These are phyloP conservation scores for Peronospora farinosa DNA, from an alignment of 352 stramenopile species.

Conservation along the genomic window DNA sequence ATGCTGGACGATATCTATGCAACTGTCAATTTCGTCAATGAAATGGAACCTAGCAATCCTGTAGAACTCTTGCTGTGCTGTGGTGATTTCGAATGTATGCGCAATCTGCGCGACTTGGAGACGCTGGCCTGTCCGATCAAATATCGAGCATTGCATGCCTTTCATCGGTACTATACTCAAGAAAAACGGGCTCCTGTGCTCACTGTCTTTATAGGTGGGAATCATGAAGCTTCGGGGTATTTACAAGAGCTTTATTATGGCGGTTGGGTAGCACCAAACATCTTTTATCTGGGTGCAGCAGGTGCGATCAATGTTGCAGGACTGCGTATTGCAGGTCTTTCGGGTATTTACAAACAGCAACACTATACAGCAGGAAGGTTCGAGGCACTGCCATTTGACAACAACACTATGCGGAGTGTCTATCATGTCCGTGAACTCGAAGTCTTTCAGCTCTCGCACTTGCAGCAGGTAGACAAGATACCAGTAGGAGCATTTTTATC, in stretches of 20 bases:
- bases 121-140: constrained; percentile 94
- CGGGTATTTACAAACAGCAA: constrained; percentile 95
- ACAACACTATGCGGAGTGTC: constrained; percentile 86
- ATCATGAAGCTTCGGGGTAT: constrained; percentile 97
- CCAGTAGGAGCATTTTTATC: constrained; percentile 91
- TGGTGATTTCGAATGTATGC: constrained; percentile 98
- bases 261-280: constrained; percentile 97
- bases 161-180: constrained; percentile 95
- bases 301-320: constrained; percentile 90
- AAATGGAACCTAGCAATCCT: constrained; percentile 58
- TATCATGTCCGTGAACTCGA: constrained; percentile 95
- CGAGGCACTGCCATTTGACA: constrained; percentile 73
- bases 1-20: constrained; percentile 97
- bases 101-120: constrained; percentile 92
- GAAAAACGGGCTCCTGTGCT: constrained; percentile 89
- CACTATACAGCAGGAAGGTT: constrained; percentile 89
- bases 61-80: constrained; percentile 97
- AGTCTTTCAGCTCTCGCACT: constrained; percentile 87
- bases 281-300: constrained; percentile 96
- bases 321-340: constrained; percentile 94
- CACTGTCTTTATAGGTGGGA: constrained; percentile 97
- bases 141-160: constrained; percentile 89
- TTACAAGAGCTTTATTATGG: constrained; percentile 96
- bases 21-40: constrained; percentile 88
- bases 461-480: constrained; percentile 42